phyloP scores from a whole-genome alignment of 192 early-diverging fungal species.

The Jimgerdemannia flammicorona region DNA sequence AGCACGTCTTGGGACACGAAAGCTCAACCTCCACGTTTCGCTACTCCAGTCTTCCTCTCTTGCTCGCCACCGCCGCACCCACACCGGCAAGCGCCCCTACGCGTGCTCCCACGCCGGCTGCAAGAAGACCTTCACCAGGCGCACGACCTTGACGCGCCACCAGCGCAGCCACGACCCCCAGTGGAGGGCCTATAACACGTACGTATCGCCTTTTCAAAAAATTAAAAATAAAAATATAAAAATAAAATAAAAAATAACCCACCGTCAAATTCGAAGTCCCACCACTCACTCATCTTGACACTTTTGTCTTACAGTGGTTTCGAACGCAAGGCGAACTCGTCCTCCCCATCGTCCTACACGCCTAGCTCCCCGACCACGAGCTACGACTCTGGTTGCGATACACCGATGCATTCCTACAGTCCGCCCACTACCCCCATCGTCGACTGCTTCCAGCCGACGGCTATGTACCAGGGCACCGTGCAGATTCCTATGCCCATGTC shows the following conservation, averaged over 20 bases:
- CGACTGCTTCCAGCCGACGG: slow-evolving; percentile 25
- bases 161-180: slow-evolving; percentile 49
- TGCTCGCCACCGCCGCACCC: slow-evolving; percentile 72
- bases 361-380: slow-evolving; percentile 29
- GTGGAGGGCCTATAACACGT: slow-evolving; percentile 40
- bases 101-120: slow-evolving; percentile 64
- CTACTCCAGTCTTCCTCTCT: slow-evolving; percentile 60
- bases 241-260: too few species aligned
- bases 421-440: slow-evolving; percentile 26
- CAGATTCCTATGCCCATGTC: slow-evolving; percentile 26
- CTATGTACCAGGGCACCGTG: slow-evolving; percentile 5
- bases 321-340: background rate
- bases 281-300: slow-evolving; percentile 8
- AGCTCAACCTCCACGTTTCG: background rate
- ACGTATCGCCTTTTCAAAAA: background rate
- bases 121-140: slow-evolving; percentile 68
- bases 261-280: background rate
- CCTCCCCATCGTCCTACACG: background rate
- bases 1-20: background rate
- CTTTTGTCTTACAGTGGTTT: slow-evolving; percentile 6
- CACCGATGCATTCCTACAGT: slow-evolving; percentile 19
- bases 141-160: slow-evolving; percentile 63
- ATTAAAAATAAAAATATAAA: too few species aligned
- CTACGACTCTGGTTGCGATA: slow-evolving; percentile 31
- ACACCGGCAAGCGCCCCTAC: slow-evolving; percentile 77